These are phyloP conservation scores for Iodosphaeria phyllophila DNA, from an alignment of 2,329 filamentous ascomycete genomes.

Conservation along the genomic window DNA sequence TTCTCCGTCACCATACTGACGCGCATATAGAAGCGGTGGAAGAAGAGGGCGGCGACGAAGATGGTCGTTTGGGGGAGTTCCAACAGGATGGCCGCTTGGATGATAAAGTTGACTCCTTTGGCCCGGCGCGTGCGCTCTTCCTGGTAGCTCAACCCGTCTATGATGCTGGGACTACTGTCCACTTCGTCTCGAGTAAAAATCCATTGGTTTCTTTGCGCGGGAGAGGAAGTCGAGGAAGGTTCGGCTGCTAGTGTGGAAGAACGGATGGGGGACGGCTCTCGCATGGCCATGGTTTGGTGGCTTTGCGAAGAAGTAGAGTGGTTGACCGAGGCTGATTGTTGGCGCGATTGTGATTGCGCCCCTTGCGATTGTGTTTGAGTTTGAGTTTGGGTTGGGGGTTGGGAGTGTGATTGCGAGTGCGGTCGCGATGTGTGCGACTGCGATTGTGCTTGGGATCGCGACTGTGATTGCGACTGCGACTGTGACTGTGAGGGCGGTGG, in stretches of 20 bases:
- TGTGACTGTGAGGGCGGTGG: constrained; percentile 36
- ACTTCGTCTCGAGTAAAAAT: constrained; percentile 74
- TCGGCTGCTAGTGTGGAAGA: too few species aligned
- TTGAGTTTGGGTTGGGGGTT: too few species aligned
- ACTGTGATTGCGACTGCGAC: too few species aligned
- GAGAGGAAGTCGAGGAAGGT: too few species aligned
- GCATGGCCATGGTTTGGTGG: too few species aligned
- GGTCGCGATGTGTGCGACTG: constrained; percentile 36
- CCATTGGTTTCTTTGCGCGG: constrained; percentile 76
- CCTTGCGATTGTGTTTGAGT: too few species aligned
- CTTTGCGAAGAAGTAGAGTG: constrained; percentile 1
- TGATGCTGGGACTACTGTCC: constrained; percentile 61
- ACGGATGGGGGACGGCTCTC: too few species aligned
- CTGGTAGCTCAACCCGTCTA: constrained; percentile 59
- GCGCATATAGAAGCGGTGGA: constrained; percentile 92
- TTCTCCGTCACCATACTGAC: constrained; percentile 61
- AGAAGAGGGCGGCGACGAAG: constrained; percentile 82
- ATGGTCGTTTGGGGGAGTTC: constrained; percentile 85
- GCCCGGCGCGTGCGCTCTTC: constrained; percentile 67
- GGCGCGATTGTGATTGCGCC: too few species aligned
- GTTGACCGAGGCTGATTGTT: too few species aligned
- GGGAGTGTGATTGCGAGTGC: constrained; percentile 2
- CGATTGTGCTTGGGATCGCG: too few species aligned
- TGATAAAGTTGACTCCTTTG: constrained; percentile 93
- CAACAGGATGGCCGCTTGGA: constrained; percentile 80